Conservation (phyloP, 306 rosid species). For the Prunus kanzakura region DNA sequence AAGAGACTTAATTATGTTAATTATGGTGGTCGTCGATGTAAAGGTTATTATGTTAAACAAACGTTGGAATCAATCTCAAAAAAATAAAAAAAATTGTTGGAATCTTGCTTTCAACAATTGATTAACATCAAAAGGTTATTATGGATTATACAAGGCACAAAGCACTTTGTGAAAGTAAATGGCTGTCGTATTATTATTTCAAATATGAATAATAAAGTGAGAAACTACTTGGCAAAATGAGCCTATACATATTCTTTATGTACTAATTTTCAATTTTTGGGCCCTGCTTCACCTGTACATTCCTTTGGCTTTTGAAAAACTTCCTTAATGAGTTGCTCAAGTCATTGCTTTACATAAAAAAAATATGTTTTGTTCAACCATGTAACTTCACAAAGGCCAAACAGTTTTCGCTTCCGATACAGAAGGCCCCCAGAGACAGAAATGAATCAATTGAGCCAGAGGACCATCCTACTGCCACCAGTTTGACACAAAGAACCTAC, state of each 20-base stretch:
- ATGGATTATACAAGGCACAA: too few species aligned
- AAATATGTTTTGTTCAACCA: neutral
- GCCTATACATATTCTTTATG: neutral
- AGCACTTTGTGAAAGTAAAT: too few species aligned
- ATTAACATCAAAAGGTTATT: too few species aligned
- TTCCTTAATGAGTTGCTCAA: neutral
- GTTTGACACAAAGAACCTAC: conserved; percentile 23
- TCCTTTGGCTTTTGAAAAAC: neutral
- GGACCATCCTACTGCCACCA: neutral
- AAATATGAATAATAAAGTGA: too few species aligned
- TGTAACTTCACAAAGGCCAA: neutral
- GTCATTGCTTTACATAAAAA: neutral
- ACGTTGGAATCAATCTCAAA: too few species aligned
- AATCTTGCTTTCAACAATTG: too few species aligned
- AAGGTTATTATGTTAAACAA: too few species aligned
- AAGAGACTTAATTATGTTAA: too few species aligned
- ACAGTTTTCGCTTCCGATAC: neutral
- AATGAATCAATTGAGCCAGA: neutral
- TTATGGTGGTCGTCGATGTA: too few species aligned
- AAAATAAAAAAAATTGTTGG: too few species aligned
- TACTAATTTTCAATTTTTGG: neutral
- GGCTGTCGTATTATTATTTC: too few species aligned
- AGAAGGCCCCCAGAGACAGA: neutral
- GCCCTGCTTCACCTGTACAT: neutral
- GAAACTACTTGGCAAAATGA: too few species aligned